phyloP scores from a whole-genome alignment of 2,329 filamentous ascomycete species.

The Penicillium brasilianum region DNA sequence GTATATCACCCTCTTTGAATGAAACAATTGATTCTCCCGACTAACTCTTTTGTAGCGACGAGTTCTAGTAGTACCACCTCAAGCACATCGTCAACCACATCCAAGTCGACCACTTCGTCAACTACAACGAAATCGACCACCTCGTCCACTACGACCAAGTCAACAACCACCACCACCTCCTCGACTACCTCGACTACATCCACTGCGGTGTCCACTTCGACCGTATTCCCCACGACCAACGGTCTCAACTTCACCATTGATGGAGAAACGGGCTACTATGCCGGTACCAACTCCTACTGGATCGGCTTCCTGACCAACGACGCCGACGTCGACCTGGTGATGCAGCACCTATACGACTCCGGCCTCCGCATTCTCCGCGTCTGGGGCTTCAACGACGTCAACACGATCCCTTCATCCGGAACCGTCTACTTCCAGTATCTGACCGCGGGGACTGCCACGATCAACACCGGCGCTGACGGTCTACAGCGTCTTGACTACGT shows the following conservation, averaged over 20 bases:
- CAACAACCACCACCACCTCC: neutral
- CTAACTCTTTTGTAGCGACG: neutral
- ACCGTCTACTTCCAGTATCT: slow-evolving; percentile 54
- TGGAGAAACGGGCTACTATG: slow-evolving; percentile 50
- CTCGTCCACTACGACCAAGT: slow-evolving; percentile 9
- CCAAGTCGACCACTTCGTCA: neutral
- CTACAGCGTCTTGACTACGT: slow-evolving; percentile 69
- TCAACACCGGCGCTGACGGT: slow-evolving; percentile 68
- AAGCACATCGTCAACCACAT: neutral
- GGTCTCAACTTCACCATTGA: slow-evolving; percentile 47
- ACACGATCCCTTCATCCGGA: slow-evolving; percentile 45
- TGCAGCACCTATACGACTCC: slow-evolving; percentile 41
- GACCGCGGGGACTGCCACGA: slow-evolving; percentile 49
- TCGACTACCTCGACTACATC: slow-evolving; percentile 11
- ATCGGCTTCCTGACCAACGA: slow-evolving; percentile 56
- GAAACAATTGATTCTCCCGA: neutral
- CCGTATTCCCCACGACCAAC: slow-evolving; percentile 29
- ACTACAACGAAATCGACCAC: neutral
- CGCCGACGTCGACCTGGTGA: slow-evolving; percentile 53
- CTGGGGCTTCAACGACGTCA: slow-evolving; percentile 61
- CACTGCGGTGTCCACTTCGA: slow-evolving; percentile 13
- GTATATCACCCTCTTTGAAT: slow-evolving; percentile 10
- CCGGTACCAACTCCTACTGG: slow-evolving; percentile 60
- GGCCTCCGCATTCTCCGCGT: slow-evolving; percentile 57
- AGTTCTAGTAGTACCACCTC: slow-evolving; percentile 11